These are phyloP conservation scores for Ceratonia siliqua DNA, from an alignment of 306 rosid species.

Conservation along the genomic window DNA sequence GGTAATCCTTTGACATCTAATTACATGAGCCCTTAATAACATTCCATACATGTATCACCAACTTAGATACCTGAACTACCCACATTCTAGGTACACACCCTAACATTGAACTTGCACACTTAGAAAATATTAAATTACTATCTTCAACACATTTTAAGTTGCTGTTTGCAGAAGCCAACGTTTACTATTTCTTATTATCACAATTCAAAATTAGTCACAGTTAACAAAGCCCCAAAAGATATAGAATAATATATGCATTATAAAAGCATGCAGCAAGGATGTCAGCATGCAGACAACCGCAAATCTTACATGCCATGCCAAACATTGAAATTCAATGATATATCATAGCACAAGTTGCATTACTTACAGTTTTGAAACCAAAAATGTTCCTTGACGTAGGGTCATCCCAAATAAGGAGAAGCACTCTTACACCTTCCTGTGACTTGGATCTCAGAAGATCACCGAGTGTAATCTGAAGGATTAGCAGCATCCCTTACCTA, in stretches of 20 bases:
- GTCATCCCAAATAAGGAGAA: slow-evolving; percentile 98
- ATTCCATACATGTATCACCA: no score
- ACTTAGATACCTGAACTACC: no score
- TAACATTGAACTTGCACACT: no score
- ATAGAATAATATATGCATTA: neutral
- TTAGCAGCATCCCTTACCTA: slow-evolving; percentile 64
- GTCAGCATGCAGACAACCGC: neutral
- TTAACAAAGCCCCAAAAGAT: slow-evolving; percentile 8
- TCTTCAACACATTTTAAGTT: slow-evolving; percentile 26
- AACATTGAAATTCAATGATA: slow-evolving; percentile 12
- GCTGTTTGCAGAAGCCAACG: neutral
- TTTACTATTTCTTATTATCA: neutral
- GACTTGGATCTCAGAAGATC: slow-evolving; percentile 86
- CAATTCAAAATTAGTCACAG: neutral
- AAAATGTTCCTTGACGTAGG: slow-evolving; percentile 92
- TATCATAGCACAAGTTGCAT: slow-evolving; percentile 13
- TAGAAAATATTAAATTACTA: no score
- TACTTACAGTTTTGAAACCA: slow-evolving; percentile 80
- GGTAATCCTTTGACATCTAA: no score
- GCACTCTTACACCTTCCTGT: slow-evolving; percentile 94
- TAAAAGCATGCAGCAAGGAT: neutral
- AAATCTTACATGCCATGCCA: slow-evolving; percentile 7
- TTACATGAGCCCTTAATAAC: no score
- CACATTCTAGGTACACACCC: no score
- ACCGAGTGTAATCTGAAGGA: slow-evolving; percentile 54